phyloP scores from a whole-genome alignment of 305 asterid species.

The Solanum hybrid region DNA sequence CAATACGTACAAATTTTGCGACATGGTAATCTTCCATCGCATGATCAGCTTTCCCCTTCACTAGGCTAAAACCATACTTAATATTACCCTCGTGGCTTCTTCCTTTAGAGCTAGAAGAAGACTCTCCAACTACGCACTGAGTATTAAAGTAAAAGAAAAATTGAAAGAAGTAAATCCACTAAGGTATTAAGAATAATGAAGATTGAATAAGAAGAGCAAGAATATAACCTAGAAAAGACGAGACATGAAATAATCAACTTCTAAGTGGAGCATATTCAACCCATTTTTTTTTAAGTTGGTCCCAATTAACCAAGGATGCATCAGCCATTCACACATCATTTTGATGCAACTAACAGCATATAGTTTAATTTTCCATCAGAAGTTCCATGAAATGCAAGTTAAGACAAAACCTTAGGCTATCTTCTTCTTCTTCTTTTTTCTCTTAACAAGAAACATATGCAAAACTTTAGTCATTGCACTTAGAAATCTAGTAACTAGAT shows the following conservation, averaged over 20 bases:
- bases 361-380: not conserved
- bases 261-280: not conserved
- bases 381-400: not conserved
- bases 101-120: slow-evolving; percentile 20
- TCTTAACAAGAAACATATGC: not conserved
- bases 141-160: not conserved
- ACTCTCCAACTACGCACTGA: slow-evolving; percentile 19
- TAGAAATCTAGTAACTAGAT: not conserved
- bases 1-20: slow-evolving; percentile 17
- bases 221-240: not conserved
- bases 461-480: not conserved
- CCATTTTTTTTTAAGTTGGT: not conserved
- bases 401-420: not conserved
- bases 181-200: not conserved
- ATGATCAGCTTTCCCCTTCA: slow-evolving; percentile 31
- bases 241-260: not conserved
- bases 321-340: not conserved
- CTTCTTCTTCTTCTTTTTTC: not conserved
- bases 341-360: not conserved
- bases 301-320: not conserved
- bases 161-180: not conserved
- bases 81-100: slow-evolving; percentile 18
- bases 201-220: not conserved
- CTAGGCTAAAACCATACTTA: slow-evolving; percentile 26
- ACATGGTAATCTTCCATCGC: slow-evolving; percentile 40